phyloP scores from a whole-genome alignment of 2,329 filamentous ascomycete genomes.

The Hymenoscyphus fraxineus region DNA sequence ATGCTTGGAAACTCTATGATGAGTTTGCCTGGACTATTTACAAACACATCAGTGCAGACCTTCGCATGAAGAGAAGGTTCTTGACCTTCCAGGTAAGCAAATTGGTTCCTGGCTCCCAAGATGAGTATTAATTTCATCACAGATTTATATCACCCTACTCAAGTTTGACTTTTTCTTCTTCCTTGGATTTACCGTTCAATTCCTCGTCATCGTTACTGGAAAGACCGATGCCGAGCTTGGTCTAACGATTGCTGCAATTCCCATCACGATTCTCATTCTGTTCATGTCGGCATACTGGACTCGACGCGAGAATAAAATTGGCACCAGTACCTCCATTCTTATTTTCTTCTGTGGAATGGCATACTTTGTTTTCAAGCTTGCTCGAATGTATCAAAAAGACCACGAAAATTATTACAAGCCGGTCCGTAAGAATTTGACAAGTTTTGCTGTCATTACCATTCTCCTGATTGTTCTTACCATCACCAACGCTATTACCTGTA shows the following conservation, averaged over 20 bases:
- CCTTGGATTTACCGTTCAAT: conserved; percentile 96
- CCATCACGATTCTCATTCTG: conserved; percentile 85
- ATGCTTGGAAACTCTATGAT: conserved; percentile 94
- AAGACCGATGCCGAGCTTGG: conserved; percentile 71
- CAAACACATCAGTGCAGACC: conserved; percentile 96
- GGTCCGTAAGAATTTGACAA: conserved; percentile 80
- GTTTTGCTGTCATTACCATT: conserved; percentile 91
- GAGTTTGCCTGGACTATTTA: conserved; percentile 99
- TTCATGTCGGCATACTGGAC: conserved; percentile 82
- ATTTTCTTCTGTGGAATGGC: conserved; percentile 85
- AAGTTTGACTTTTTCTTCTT: conserved; percentile 99
- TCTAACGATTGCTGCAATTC: conserved; percentile 84
- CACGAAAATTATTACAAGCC: conserved; percentile 64
- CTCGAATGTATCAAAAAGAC: conserved; percentile 79
- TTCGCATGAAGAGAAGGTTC: conserved; percentile 94
- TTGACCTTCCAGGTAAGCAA: conserved; percentile 81
- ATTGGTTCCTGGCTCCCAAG: neutral
- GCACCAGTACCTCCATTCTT: conserved; percentile 75
- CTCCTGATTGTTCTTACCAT: conserved; percentile 86
- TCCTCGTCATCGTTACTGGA: conserved; percentile 82
- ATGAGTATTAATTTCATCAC: conserved; percentile 13
- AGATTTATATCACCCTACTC: conserved; percentile 96
- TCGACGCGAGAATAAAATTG: conserved; percentile 72
- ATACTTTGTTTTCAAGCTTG: conserved; percentile 98
- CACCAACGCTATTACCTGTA: conserved; percentile 79